These are phyloP conservation scores for Hypomyces perniciosus DNA, from an alignment of 2,329 filamentous ascomycete genomes.

Conservation along the genomic window DNA sequence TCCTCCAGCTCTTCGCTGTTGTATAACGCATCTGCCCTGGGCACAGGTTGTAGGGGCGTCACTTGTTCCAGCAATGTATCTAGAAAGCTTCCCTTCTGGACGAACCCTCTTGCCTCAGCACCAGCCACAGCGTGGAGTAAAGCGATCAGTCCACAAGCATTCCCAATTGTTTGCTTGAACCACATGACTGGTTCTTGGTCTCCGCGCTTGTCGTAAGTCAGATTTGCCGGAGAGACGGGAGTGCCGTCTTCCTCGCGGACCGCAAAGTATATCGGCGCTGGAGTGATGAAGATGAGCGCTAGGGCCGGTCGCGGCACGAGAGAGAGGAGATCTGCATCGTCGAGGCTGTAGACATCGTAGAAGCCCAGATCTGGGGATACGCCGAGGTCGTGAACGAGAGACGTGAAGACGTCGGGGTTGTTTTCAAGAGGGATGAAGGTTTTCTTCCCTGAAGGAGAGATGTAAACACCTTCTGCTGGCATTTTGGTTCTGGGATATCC, in stretches of 20 bases:
- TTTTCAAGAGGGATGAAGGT: slow-evolving; percentile 41
- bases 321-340: slow-evolving; percentile 68
- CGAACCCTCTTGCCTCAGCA: slow-evolving; percentile 51
- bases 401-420: slow-evolving; percentile 74
- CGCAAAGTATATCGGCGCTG: slow-evolving; percentile 46
- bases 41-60: slow-evolving; percentile 50
- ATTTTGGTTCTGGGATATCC: slow-evolving; percentile 13
- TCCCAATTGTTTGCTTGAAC: slow-evolving; percentile 80
- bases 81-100: slow-evolving; percentile 49
- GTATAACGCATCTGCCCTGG: slow-evolving; percentile 65
- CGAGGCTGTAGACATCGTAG: slow-evolving; percentile 76
- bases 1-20: slow-evolving; percentile 63
- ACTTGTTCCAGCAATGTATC: slow-evolving; percentile 56
- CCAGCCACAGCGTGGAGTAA: slow-evolving; percentile 70
- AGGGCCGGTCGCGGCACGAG: slow-evolving; percentile 67
- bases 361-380: slow-evolving; percentile 63
- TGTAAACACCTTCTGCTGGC: slow-evolving; percentile 25
- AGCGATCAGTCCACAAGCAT: slow-evolving; percentile 76
- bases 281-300: slow-evolving; percentile 76
- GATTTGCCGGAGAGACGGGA: slow-evolving; percentile 16
- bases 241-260: slow-evolving; percentile 27
- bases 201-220: slow-evolving; percentile 29
- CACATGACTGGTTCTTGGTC: slow-evolving; percentile 62
- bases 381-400: slow-evolving; percentile 65
- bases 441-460: slow-evolving; percentile 27